phyloP scores from a whole-genome alignment of 805 yeast genomes.

The Kazachstania viticola region DNA sequence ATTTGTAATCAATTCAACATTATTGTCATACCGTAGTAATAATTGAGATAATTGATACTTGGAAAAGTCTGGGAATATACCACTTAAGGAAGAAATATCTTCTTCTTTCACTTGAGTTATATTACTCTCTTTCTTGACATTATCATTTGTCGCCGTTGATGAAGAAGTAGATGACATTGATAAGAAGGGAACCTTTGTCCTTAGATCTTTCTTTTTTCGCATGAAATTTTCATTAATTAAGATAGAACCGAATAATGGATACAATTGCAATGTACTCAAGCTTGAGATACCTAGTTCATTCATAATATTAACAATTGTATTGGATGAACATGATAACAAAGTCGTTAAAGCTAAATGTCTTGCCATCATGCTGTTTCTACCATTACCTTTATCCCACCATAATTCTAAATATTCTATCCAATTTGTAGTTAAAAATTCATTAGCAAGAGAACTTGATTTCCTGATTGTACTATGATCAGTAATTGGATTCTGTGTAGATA shows the following conservation, averaged over 20 bases:
- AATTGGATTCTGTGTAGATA: conserved; percentile 25
- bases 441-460: conserved; percentile 31
- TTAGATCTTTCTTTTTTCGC: conserved; percentile 39
- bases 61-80: conserved; percentile 57
- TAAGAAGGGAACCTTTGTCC: conserved; percentile 39
- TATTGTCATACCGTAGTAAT: conserved; percentile 35
- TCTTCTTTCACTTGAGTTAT: conserved; percentile 12
- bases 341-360: conserved; percentile 43
- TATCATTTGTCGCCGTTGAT: background rate
- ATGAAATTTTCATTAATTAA: conserved; percentile 38
- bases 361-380: conserved; percentile 35
- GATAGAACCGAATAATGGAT: conserved; percentile 47
- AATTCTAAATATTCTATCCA: conserved; percentile 55
- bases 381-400: conserved; percentile 45
- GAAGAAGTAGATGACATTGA: conserved; percentile 7
- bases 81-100: conserved; percentile 34
- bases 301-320: conserved; percentile 32
- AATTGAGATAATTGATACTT: conserved; percentile 37
- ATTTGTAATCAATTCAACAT: conserved; percentile 44
- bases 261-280: conserved; percentile 32
- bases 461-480: no score
- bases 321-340: conserved; percentile 35
- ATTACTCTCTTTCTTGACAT: background rate
- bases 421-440: conserved; percentile 35
- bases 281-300: conserved; percentile 38